Evolutionary conservation across 441 rosid genomes (phyloP).

Genomic region (Breynia disticha): DNA sequence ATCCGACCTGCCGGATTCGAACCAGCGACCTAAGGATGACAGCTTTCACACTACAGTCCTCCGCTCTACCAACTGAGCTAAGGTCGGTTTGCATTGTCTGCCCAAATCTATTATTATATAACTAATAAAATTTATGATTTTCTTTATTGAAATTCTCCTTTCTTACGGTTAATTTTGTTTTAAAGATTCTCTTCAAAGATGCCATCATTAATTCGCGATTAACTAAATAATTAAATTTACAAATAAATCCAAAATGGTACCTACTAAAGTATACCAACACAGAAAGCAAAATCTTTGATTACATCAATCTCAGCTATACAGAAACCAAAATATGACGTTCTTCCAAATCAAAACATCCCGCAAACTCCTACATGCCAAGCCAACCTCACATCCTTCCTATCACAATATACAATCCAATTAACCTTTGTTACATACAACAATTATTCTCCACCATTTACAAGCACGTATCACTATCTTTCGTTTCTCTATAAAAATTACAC

Average conservation of each 20-base stretch:
- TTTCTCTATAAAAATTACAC: conserved; percentile 17
- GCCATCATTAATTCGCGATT: too few relatives aligned
- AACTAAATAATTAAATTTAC: too few relatives aligned
- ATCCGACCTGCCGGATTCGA: conserved; percentile 33
- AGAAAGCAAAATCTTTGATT: conserved; percentile 7
- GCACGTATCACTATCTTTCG: conserved; percentile 3
- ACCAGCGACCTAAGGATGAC: conserved; percentile 33
- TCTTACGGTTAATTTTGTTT: too few relatives aligned
- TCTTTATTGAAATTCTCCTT: too few relatives aligned
- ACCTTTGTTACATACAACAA: conserved; percentile 23
- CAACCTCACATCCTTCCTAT: conserved; percentile 9
- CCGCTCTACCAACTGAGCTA: conserved; percentile 13
- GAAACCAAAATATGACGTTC: neutral
- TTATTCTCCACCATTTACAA: conserved; percentile 31
- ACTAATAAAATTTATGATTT: too few relatives aligned
- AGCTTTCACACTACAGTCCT: conserved; percentile 18
- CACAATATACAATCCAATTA: conserved; percentile 16
- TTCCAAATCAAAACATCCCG: too few relatives aligned
- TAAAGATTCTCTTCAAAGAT: too few relatives aligned
- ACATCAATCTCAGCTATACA: neutral
- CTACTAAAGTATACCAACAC: too few relatives aligned
- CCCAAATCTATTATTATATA: too few relatives aligned
- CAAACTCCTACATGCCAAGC: conserved; percentile 12
- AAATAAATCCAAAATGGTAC: too few relatives aligned
- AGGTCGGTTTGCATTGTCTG: too few relatives aligned